phyloP scores from a whole-genome alignment of 345 rosid species.

The Jatropha curcas region DNA sequence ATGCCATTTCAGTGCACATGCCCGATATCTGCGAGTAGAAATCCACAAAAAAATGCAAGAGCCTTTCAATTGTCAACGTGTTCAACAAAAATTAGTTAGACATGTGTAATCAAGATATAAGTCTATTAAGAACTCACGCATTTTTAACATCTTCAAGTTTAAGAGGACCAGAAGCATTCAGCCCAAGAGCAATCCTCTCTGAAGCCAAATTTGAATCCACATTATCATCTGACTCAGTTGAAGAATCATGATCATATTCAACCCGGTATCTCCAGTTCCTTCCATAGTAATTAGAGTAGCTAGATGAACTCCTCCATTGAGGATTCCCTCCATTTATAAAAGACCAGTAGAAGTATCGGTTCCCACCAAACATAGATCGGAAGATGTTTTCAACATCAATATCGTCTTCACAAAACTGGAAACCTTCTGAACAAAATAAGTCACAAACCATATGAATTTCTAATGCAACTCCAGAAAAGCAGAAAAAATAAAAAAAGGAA shows the following conservation, averaged over 20 bases:
- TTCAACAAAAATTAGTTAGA: neutral
- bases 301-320: constrained; percentile 40
- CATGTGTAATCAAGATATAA: neutral
- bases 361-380: constrained; percentile 64
- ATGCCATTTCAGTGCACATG: constrained; percentile 90
- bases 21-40: constrained; percentile 57
- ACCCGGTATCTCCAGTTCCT: constrained; percentile 44
- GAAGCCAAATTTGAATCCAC: constrained; percentile 49
- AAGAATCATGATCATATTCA: constrained; percentile 60
- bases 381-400: constrained; percentile 55
- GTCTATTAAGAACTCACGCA: constrained; percentile 55
- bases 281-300: constrained; percentile 39
- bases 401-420: constrained; percentile 57
- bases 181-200: constrained; percentile 78
- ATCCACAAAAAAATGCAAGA: constrained; percentile 1
- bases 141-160: constrained; percentile 73
- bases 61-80: neutral
- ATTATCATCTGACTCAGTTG: constrained; percentile 50
- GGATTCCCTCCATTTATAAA: constrained; percentile 60
- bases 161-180: constrained; percentile 70
- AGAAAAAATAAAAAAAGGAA: neutral
- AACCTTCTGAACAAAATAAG: constrained; percentile 51
- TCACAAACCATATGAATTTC: constrained; percentile 18
- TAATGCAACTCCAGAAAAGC: neutral
- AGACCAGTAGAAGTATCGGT: constrained; percentile 55